These are phyloP conservation scores for Colletotrichum limetticola DNA, from an alignment of 2,329 filamentous ascomycete species.

Conservation along the genomic window DNA sequence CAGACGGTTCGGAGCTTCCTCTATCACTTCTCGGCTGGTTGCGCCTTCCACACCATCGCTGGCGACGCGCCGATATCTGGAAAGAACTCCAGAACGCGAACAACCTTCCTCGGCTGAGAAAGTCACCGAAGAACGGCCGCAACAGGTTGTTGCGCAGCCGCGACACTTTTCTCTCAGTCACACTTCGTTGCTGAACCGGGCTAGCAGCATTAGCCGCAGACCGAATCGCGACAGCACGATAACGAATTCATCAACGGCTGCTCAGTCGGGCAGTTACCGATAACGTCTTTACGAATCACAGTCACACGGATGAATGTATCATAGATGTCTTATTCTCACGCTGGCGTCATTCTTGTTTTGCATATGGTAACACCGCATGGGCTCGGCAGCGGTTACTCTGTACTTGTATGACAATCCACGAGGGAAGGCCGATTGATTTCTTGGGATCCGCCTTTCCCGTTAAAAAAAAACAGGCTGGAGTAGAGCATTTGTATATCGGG, in stretches of 20 bases:
- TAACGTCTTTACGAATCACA: conserved; percentile 48
- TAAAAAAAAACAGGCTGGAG: conserved; percentile 9
- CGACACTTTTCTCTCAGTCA: conserved; percentile 58
- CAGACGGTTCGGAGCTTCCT: conserved; percentile 62
- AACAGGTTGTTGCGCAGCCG: conserved; percentile 35
- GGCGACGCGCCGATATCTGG: conserved; percentile 60
- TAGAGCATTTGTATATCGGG: conserved; percentile 32
- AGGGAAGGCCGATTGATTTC: conserved; percentile 32
- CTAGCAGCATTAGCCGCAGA: conserved; percentile 57
- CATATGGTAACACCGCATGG: conserved; percentile 33
- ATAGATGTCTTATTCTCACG: conserved; percentile 35
- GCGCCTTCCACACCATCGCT: conserved; percentile 50
- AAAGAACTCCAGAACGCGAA: conserved; percentile 56
- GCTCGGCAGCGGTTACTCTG: conserved; percentile 22
- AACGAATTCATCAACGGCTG: conserved; percentile 51
- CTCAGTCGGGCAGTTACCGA: conserved; percentile 56
- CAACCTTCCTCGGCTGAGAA: conserved; percentile 48
- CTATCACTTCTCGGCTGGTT: conserved; percentile 57
- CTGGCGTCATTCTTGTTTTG: conserved; percentile 35
- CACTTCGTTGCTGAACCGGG: conserved; percentile 53
- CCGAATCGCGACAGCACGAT: conserved; percentile 56
- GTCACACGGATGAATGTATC: conserved; percentile 38
- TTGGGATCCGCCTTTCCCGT: conserved; percentile 13
- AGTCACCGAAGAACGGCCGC: conserved; percentile 52
- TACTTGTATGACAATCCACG: conserved; percentile 34